phyloP scores from a whole-genome alignment of 139 green algal genomes.

The Trebouxia sp. region DNA sequence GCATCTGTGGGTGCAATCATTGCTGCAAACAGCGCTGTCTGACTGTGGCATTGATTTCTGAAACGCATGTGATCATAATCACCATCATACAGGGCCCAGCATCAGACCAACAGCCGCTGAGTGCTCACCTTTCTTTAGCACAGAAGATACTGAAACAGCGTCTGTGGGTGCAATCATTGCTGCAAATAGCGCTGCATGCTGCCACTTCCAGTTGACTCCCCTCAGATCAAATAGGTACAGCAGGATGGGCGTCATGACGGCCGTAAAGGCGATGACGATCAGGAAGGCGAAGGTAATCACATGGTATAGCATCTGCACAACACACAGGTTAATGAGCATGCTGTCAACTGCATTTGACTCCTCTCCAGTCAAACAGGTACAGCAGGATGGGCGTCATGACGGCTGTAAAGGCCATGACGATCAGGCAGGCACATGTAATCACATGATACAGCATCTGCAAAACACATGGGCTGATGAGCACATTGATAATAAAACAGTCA shows the following conservation, averaged over 20 bases:
- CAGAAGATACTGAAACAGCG: conserved; percentile 69
- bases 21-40: not conserved
- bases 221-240: conserved; percentile 69
- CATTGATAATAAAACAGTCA: too few relatives aligned
- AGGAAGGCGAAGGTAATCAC: conserved; percentile 76
- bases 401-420: conserved; percentile 53
- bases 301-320: conserved; percentile 58
- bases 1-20: not conserved
- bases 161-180: conserved; percentile 82
- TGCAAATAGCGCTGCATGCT: conserved; percentile 74
- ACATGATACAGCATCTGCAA: conserved; percentile 56
- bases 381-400: conserved; percentile 77
- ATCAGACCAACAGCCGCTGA: too few relatives aligned
- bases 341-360: conserved; percentile 62
- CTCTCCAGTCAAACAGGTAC: conserved; percentile 59
- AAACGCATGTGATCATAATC: not conserved
- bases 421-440: conserved; percentile 72
- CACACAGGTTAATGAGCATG: conserved; percentile 36
- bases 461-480: too few relatives aligned
- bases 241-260: conserved; percentile 75
- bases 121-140: conserved; percentile 55
- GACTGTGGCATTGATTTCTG: not conserved
- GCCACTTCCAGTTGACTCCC: conserved; percentile 64
- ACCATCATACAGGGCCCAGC: not conserved
- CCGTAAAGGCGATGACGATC: conserved; percentile 55